Base-by-base conservation (phyloP, 768 basidiomycete genomes). In the Leucocoprinus leucothites region DNA sequence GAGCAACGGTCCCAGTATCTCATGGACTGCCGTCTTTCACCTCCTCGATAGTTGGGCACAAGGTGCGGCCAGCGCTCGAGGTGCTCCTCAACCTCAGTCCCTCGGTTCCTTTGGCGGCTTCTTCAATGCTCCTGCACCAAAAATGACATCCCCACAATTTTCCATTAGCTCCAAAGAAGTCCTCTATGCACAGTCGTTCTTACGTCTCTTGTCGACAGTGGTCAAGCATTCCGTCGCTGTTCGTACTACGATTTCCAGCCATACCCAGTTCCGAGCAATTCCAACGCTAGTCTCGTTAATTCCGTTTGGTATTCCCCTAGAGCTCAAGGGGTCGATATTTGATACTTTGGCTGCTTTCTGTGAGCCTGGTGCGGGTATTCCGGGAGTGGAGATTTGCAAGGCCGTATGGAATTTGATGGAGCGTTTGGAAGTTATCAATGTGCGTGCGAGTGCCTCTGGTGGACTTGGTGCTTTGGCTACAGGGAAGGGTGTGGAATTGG, bases 331-430 rank as follows among this genome's bases (percentile, higher is more conserved):
- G 4, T 84, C 89, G 0, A 72, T 94, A 3, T 90, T 94, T 59
- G 84, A 90, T 40, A 82, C 91, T 0, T 73, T 95, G 7, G 81
- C 89, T 5, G 84, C 91, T 1, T 95, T 96, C 71, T 90, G 91
- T 58, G 79, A 83, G 51, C 87, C 91, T 6, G 91, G 90, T 8
- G 91, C 87, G 0, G 88, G 90, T 1, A 63, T 69, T 9, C 72
- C 80, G 0, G 91, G 89, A 5, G 82, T 87, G 11, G 91, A 94
- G 63, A 82, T 94, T 36, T 91, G 91, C 67, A 84, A 84, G 65
- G 81, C 82, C 3, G 84, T 94, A 0, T 95, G 93, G 94, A 78
- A 78, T 1, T 68, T 88, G 47, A 87, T 97, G 84, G 94, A 96
- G 69, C 80, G 85, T 48, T 72, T 85, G 19, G 93, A 94, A 63